Evolutionary conservation across 176 grass and related monocot species (phyloP).

Genomic region (Zoysia pacifica): DNA sequence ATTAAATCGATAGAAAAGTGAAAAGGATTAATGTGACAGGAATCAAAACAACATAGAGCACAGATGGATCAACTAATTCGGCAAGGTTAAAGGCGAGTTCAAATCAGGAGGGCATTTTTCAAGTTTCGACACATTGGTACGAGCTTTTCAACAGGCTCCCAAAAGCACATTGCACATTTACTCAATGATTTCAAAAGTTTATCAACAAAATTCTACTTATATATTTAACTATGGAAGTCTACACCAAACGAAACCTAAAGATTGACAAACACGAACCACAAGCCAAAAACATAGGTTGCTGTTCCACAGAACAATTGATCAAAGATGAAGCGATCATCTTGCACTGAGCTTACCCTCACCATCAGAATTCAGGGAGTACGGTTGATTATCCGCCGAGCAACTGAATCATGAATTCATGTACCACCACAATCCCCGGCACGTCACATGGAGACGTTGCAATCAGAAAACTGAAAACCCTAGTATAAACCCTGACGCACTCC

Average conservation of each 20-base stretch:
- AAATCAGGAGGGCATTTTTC: too few species aligned
- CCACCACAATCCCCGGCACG: background rate
- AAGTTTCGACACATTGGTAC: too few species aligned
- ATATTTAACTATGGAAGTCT: too few species aligned
- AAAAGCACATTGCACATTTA: background rate
- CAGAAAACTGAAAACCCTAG: constrained; percentile 17
- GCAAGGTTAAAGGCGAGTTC: too few species aligned
- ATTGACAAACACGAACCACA: background rate
- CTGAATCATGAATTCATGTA: background rate
- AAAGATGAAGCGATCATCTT: background rate
- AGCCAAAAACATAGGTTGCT: background rate
- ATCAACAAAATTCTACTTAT: background rate
- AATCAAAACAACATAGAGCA: background rate
- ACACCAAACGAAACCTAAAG: background rate
- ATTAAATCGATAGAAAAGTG: background rate
- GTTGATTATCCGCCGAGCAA: background rate
- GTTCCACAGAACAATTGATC: background rate
- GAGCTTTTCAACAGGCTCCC: background rate
- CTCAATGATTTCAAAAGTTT: background rate
- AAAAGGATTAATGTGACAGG: background rate
- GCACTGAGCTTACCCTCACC: too few species aligned
- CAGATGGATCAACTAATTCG: background rate
- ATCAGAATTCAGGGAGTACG: background rate
- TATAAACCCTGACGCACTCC: background rate
- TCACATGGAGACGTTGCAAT: background rate